Percentiles rank a stretch among this genome's conserved stretches.
These are phyloP conservation scores for Brassica nigra DNA, from an alignment of 345 rosid genomes.

Conservation along the genomic window DNA sequence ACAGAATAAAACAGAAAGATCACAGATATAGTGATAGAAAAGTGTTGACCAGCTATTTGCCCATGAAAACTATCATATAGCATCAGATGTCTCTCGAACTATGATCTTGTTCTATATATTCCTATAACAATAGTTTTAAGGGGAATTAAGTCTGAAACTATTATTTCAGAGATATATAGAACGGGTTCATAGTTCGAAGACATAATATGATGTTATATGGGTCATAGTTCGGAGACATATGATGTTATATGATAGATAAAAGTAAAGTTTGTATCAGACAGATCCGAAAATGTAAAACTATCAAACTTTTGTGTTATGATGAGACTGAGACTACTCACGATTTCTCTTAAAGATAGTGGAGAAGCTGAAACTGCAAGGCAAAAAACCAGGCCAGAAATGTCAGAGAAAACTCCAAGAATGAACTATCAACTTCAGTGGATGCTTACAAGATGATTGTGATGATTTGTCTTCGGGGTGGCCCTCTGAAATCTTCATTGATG, in stretches of 20 bases:
- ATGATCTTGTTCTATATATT: no score
- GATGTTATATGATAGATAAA: no score
- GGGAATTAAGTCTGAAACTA: no score
- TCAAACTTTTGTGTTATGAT: neutral
- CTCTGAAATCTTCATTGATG: neutral
- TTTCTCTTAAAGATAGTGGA: neutral
- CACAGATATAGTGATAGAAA: neutral
- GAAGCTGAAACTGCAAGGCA: neutral
- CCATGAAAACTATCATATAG: no score
- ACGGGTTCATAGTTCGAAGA: no score
- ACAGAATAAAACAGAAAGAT: neutral
- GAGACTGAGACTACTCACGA: neutral
- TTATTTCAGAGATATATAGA: no score
- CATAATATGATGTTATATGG: no score
- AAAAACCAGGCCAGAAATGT: neutral
- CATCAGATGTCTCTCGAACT: no score
- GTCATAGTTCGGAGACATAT: no score
- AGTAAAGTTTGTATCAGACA: neutral
- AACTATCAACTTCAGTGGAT: neutral
- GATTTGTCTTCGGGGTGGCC: neutral
- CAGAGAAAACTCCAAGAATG: neutral
- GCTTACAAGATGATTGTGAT: neutral
- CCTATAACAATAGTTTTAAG: no score
- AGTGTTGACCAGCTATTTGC: no score
- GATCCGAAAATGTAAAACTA: conserved; percentile 9